Percentiles rank a stretch among this genome's conserved stretches.
phyloP scores from a whole-genome alignment of 306 rosid species.

The Cucumis cinereus region DNA sequence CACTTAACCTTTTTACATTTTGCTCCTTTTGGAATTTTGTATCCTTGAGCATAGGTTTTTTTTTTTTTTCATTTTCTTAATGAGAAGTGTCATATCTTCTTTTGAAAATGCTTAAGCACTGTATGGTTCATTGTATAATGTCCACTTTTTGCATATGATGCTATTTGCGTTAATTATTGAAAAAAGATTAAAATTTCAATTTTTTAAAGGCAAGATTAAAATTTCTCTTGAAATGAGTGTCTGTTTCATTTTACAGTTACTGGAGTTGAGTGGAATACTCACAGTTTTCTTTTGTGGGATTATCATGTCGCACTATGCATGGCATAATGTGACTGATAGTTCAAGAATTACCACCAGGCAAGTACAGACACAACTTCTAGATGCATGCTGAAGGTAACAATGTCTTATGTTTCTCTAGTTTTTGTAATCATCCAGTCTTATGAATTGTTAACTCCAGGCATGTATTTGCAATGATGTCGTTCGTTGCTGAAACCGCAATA shows the following conservation, averaged over 20 bases:
- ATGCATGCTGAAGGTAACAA: not conserved
- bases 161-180: not conserved
- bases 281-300: constrained; percentile 92
- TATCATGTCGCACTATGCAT: constrained; percentile 84
- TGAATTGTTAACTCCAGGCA: constrained; percentile 35
- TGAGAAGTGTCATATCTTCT: too few relatives aligned
- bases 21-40: too few relatives aligned
- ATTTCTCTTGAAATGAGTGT: not conserved
- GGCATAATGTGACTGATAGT: constrained; percentile 60
- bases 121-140: not conserved
- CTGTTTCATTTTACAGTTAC: constrained; percentile 32
- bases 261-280: constrained; percentile 83
- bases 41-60: too few relatives aligned
- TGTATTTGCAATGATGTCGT: constrained; percentile 77
- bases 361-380: not conserved
- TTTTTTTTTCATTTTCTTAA: too few relatives aligned
- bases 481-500: constrained; percentile 80
- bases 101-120: not conserved
- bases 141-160: not conserved
- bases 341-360: constrained; percentile 82
- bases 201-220: too few relatives aligned
- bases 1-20: not conserved
- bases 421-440: constrained; percentile 9
- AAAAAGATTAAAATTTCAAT: not conserved
- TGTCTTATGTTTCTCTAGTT: not conserved